phyloP scores from a whole-genome alignment of 495 filamentous ascomycete species.

The Aspergillus sparsus region DNA sequence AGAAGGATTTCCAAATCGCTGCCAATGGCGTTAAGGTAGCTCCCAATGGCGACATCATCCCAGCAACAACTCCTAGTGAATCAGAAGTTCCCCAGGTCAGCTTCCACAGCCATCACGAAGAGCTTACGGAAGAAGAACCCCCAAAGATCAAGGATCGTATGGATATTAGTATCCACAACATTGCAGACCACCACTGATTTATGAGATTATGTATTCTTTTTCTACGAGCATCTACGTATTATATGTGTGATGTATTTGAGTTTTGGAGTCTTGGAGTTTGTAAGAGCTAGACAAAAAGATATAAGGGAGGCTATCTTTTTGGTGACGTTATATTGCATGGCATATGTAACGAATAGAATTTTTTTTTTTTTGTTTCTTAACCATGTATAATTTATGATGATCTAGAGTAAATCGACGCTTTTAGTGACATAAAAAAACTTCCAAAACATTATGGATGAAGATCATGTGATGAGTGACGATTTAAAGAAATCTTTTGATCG shows the following conservation, averaged over 20 bases:
- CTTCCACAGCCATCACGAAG: constrained; percentile 25
- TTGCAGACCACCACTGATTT: constrained; percentile 48
- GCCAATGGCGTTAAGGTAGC: constrained; percentile 62
- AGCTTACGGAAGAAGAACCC: constrained; percentile 33
- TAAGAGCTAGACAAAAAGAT: constrained; percentile 25
- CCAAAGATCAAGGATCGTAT: constrained; percentile 53
- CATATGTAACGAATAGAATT: constrained; percentile 19
- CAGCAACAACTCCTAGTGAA: constrained; percentile 39
- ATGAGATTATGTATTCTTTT: constrained; percentile 18
- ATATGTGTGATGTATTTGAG: constrained; percentile 11
- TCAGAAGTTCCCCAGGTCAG: constrained; percentile 43
- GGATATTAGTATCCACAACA: constrained; percentile 64
- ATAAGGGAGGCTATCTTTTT: constrained; percentile 23
- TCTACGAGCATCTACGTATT: constrained; percentile 4
- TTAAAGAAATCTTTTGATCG: not conserved
- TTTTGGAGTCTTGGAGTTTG: constrained; percentile 31
- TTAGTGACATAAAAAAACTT: not conserved
- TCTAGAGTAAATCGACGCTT: not conserved
- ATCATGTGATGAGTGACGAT: constrained; percentile 13
- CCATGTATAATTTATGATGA: constrained; percentile 10
- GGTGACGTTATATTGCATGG: constrained; percentile 21
- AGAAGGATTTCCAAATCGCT: constrained; percentile 62
- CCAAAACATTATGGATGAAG: constrained; percentile 3
- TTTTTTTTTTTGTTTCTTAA: constrained; percentile 2
- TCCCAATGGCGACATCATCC: constrained; percentile 57